These are phyloP conservation scores for Agrocybe pediades DNA, from an alignment of 768 basidiomycete genomes.

Conservation along the genomic window DNA sequence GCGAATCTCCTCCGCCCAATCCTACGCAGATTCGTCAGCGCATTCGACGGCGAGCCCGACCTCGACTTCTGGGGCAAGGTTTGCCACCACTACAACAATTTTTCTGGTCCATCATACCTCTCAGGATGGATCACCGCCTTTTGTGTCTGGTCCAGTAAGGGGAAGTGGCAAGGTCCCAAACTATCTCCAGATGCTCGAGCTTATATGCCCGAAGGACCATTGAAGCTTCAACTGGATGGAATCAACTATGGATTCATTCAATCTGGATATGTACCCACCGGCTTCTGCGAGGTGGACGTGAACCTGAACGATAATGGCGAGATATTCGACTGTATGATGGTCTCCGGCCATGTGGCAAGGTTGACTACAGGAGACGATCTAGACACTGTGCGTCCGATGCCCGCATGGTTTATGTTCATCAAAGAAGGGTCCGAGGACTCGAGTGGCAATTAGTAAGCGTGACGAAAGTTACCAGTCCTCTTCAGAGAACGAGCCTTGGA, in stretches of 20 bases:
- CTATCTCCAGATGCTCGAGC: not conserved
- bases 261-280: constrained; percentile 11
- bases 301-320: constrained; percentile 21
- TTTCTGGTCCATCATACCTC: constrained; percentile 14
- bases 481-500: no score
- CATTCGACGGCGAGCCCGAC: constrained; percentile 18
- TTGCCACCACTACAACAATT: constrained; percentile 9
- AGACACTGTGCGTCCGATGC: constrained; percentile 19
- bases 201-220: not conserved
- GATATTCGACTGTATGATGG: constrained; percentile 19
- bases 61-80: constrained; percentile 16
- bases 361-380: constrained; percentile 4
- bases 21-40: constrained; percentile 17
- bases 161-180: constrained; percentile 16
- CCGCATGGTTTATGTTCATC: constrained; percentile 24
- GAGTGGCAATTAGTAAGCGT: no score
- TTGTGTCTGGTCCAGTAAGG: constrained; percentile 17
- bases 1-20: constrained; percentile 16
- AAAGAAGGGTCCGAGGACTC: no score
- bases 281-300: constrained; percentile 24
- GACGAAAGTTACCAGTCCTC: no score
- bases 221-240: constrained; percentile 9
- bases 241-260: constrained; percentile 9
- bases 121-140: constrained; percentile 22
- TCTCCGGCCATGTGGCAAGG: constrained; percentile 22